phyloP scores from a whole-genome alignment of 257 asterid genomes.

The Ligustrum vulgare region DNA sequence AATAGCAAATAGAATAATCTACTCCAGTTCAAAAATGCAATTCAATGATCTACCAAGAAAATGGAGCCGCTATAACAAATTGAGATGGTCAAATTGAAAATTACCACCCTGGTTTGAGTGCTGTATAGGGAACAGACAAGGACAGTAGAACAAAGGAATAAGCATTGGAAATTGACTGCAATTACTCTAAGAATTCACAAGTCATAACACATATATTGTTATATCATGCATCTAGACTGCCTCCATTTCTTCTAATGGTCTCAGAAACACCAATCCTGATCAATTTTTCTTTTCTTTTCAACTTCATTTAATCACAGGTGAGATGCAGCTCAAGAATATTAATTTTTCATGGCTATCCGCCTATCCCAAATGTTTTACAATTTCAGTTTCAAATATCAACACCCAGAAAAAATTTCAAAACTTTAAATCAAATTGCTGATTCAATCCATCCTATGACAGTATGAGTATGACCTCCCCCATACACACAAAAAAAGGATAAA shows the following conservation, averaged over 20 bases:
- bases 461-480: background rate
- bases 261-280: slow-evolving; percentile 2
- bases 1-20: background rate
- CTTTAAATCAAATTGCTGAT: background rate
- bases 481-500: background rate
- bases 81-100: slow-evolving; percentile 5
- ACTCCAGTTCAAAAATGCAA: slow-evolving; percentile 10
- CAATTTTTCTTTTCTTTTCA: slow-evolving; percentile 2
- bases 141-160: background rate
- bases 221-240: background rate
- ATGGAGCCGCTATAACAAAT: background rate
- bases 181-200: background rate
- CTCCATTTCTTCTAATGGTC: background rate
- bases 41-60: background rate
- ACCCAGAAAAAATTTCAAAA: background rate
- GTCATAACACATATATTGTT: background rate
- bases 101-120: background rate
- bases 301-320: background rate
- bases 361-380: background rate
- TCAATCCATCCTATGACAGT: background rate
- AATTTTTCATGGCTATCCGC: background rate
- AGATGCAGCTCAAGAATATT: background rate
- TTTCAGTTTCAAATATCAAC: background rate
- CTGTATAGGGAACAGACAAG: background rate
- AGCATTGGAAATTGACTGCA: background rate